phyloP scores from a whole-genome alignment of 805 yeast species.

The Nakazawaea laoshanensis region DNA sequence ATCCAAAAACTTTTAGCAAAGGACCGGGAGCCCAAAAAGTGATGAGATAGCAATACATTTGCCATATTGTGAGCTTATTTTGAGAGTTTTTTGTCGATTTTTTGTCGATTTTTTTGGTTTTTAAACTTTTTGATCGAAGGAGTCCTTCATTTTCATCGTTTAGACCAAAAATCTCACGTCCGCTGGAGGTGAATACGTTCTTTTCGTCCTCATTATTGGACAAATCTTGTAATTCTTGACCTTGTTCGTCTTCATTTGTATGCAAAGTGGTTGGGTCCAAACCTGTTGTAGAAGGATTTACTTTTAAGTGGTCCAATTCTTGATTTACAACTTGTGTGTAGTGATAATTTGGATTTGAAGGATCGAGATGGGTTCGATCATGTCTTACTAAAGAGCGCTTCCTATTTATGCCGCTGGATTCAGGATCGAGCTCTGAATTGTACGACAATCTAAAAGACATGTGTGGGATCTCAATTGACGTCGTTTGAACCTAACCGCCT shows the following conservation, averaged over 20 bases:
- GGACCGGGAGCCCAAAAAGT: slow-evolving; percentile 94
- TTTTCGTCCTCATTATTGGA: no score
- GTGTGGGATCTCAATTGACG: no score
- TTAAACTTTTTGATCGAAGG: slow-evolving; percentile 3
- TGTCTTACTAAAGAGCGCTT: slow-evolving; percentile 77
- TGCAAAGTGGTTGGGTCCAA: slow-evolving; percentile 41
- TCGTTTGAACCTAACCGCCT: no score
- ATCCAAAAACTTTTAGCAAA: slow-evolving; percentile 60
- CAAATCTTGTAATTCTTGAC: not conserved
- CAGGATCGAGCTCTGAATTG: no score
- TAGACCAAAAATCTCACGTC: slow-evolving; percentile 48
- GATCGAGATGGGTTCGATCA: slow-evolving; percentile 54
- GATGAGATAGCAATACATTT: slow-evolving; percentile 64
- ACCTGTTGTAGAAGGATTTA: slow-evolving; percentile 69
- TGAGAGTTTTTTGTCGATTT: not conserved
- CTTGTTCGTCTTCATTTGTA: no score
- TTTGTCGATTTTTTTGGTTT: slow-evolving; percentile 1
- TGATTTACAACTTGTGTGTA: slow-evolving; percentile 68
- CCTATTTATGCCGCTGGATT: slow-evolving; percentile 27
- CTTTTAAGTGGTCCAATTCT: slow-evolving; percentile 50
- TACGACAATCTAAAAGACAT: slow-evolving; percentile 4
- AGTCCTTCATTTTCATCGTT: slow-evolving; percentile 40
- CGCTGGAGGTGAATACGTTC: no score
- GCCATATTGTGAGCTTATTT: slow-evolving; percentile 44
- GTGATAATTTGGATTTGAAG: slow-evolving; percentile 69